Evolutionary conservation across 257 asterid species (phyloP).

Genomic region (Solanum chmielewskii): DNA sequence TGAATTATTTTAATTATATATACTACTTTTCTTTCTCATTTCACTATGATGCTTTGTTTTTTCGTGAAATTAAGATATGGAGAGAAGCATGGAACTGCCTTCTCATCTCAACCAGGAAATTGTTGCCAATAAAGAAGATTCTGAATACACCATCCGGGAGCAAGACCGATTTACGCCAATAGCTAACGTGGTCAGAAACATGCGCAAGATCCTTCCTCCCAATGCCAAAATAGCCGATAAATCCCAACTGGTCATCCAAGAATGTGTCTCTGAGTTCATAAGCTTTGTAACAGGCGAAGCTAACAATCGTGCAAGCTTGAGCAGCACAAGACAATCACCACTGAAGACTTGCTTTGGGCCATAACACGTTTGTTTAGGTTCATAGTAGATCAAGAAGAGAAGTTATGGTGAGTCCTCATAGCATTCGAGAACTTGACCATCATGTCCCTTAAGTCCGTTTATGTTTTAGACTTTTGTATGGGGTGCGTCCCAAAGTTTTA

Average conservation of each 20-base stretch:
- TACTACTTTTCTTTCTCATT: neutral
- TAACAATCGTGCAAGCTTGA: constrained; percentile 89
- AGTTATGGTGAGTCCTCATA: no score
- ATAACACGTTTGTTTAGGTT: constrained; percentile 69
- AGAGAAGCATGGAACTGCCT: constrained; percentile 33
- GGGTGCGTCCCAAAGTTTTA: no score
- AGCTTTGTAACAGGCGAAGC: constrained; percentile 96
- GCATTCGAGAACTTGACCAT: no score
- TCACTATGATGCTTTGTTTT: neutral
- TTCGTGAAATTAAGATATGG: constrained; percentile 5
- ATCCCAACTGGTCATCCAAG: constrained; percentile 88
- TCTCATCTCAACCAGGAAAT: constrained; percentile 11
- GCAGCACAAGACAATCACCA: constrained; percentile 95
- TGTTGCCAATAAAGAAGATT: neutral
- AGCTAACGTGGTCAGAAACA: constrained; percentile 77
- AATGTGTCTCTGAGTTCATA: constrained; percentile 85
- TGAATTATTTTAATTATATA: neutral
- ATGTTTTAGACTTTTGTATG: no score
- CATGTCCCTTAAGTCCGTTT: no score
- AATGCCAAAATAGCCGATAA: constrained; percentile 89
- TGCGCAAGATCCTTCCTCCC: constrained; percentile 80
- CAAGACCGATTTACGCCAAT: constrained; percentile 96
- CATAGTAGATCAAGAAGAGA: no score
- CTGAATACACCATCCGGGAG: constrained; percentile 70
- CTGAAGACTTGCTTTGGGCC: constrained; percentile 97